Conservation (phyloP, 495 filamentous ascomycete genomes). For the Xylaria acuta region DNA sequence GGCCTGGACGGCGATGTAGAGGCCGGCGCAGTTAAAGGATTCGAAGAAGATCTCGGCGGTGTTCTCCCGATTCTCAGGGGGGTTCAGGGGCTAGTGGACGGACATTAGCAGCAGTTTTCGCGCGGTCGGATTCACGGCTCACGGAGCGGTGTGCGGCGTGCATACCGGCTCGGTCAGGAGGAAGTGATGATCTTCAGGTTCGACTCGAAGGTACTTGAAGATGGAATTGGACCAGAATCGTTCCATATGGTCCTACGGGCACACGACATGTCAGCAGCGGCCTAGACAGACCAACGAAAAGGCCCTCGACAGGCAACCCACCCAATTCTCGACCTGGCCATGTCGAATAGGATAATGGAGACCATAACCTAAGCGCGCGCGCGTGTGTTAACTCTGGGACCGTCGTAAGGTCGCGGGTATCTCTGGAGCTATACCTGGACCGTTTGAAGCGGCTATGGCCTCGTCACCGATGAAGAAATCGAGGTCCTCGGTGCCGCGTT, state of each 20-base stretch:
- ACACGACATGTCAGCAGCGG: slow-evolving; percentile 32
- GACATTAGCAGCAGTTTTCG: slow-evolving; percentile 30
- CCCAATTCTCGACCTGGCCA: slow-evolving; percentile 98
- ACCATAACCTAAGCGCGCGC: slow-evolving; percentile 72
- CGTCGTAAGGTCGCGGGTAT: background rate
- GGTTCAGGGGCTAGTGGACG: slow-evolving; percentile 81
- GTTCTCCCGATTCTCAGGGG: slow-evolving; percentile 97
- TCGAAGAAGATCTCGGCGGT: slow-evolving; percentile 99
- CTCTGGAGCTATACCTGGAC: slow-evolving; percentile 67
- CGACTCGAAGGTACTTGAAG: slow-evolving; percentile 97
- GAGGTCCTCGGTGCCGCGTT: slow-evolving; percentile 95
- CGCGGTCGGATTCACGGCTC: background rate
- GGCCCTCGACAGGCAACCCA: slow-evolving; percentile 37
- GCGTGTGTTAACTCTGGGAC: slow-evolving; percentile 33
- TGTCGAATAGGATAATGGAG: slow-evolving; percentile 97
- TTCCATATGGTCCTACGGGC: slow-evolving; percentile 88
- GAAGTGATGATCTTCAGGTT: slow-evolving; percentile 98
- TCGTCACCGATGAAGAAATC: slow-evolving; percentile 99
- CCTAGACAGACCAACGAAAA: slow-evolving; percentile 3
- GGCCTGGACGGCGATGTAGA: slow-evolving; percentile 98
- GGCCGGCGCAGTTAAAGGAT: slow-evolving; percentile 97
- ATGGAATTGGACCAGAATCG: slow-evolving; percentile 99
- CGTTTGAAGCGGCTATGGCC: slow-evolving; percentile 80
- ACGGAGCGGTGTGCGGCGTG: background rate
- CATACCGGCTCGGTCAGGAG: slow-evolving; percentile 94